A percentile compares a stretch with the other conserved stretches of the same genome.
Conservation (phyloP, 495 filamentous ascomycete species). For the Talaromyces thailandensis region DNA sequence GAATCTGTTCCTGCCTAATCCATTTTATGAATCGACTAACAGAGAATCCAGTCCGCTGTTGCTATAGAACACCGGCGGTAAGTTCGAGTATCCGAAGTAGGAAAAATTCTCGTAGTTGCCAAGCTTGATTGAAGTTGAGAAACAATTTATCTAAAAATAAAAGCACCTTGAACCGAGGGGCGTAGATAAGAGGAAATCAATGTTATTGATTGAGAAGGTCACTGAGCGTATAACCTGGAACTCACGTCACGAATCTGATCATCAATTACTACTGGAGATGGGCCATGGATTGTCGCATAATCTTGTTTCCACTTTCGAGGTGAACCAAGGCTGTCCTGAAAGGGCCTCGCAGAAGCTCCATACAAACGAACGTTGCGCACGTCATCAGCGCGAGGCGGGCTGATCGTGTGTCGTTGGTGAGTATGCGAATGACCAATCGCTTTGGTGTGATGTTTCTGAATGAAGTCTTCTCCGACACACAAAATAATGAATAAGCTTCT, state of each 20-base stretch:
- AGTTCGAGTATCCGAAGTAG: not conserved
- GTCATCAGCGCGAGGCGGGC: constrained; percentile 14
- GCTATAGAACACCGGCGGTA: not conserved
- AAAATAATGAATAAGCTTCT: not conserved
- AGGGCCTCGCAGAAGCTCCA: constrained; percentile 43
- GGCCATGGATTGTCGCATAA: not conserved
- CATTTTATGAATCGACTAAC: not conserved
- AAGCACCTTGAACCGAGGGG: not conserved
- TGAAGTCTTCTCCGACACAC: constrained; percentile 13
- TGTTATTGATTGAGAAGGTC: not conserved
- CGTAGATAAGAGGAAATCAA: not conserved
- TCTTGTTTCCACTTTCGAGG: constrained; percentile 25
- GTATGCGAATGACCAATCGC: not conserved
- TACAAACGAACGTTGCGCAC: constrained; percentile 39
- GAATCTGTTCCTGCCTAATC: not conserved
- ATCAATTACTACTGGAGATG: not conserved
- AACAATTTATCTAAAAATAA: not conserved
- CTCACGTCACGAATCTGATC: not conserved
- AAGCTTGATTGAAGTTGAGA: not conserved
- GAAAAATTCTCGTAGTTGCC: not conserved
- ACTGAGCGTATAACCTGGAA: not conserved
- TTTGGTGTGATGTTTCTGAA: constrained; percentile 24
- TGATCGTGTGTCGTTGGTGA: not conserved
- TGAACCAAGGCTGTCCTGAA: constrained; percentile 32
- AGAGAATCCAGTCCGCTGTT: not conserved